phyloP scores from a whole-genome alignment of 2,329 filamentous ascomycete genomes.

The Xylaria polymorpha region DNA sequence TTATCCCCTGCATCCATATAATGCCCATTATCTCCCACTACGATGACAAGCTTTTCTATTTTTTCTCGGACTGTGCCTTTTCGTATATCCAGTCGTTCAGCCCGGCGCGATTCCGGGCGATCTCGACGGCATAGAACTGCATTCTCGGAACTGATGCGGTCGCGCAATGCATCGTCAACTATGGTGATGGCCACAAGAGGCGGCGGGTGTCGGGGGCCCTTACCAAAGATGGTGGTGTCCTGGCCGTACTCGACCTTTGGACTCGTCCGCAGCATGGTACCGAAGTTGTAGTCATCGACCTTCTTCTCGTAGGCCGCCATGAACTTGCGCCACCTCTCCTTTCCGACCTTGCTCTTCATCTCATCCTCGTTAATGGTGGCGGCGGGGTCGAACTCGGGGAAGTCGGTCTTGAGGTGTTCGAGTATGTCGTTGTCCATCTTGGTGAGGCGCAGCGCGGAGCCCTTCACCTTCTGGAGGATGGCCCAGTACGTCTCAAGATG shows the following conservation, averaged over 20 bases:
- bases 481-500: slow-evolving; percentile 98
- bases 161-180: slow-evolving; percentile 50
- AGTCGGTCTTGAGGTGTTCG: slow-evolving; percentile 85
- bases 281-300: slow-evolving; percentile 98
- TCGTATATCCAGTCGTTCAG: slow-evolving; percentile 99
- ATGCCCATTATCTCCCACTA: neutral
- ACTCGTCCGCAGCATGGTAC: slow-evolving; percentile 86
- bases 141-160: slow-evolving; percentile 64
- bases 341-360: slow-evolving; percentile 98
- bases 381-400: slow-evolving; percentile 91
- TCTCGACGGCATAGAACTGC: slow-evolving; percentile 86
- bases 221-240: slow-evolving; percentile 92
- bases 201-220: neutral
- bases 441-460: slow-evolving; percentile 89
- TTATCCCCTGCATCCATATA: neutral
- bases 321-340: slow-evolving; percentile 94
- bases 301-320: slow-evolving; percentile 94
- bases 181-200: too few relatives aligned
- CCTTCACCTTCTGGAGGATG: slow-evolving; percentile 89
- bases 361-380: slow-evolving; percentile 86
- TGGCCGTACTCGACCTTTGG: slow-evolving; percentile 87
- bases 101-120: slow-evolving; percentile 83
- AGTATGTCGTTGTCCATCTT: slow-evolving; percentile 96
- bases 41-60: slow-evolving; percentile 7
- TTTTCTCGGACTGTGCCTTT: slow-evolving; percentile 71